Evolutionary conservation across 352 stramenopile species (phyloP), one percentile per base, ranked within the genome.

Genomic region (Globisporangium ultimum): DNA sequence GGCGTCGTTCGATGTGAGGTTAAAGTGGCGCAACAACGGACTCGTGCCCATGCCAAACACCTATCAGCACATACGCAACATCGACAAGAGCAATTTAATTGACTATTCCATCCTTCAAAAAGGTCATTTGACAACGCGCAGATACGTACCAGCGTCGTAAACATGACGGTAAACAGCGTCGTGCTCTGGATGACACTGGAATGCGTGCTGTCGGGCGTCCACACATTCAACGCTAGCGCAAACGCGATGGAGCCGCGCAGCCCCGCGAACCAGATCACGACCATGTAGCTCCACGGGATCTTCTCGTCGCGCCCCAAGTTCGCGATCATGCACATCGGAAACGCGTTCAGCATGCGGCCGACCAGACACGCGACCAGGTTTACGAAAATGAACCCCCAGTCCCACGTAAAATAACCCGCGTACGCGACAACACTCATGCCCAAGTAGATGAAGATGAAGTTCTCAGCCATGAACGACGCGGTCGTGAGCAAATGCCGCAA

Each of bases 181-280:
- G 78, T 88, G 59, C 77, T 88, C 56, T 91, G 79, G 53, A 91
- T 91, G 20, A 91, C 77, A 47, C 76, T 81, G 0, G 74, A 71
- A 50, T 91, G 77, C 20, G 68, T 72, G 48, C 50, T 20, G 74
- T 85, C 40, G n/a, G 74, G 70, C 6, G 80, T 84, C 49, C 68
- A 87, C 8, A 91, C 80, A 49, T 91, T 91, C 18, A 91, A 59
- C 41, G 80, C 82, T 11, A 95, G 80, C 14, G 89, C 88, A 64
- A 97, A 98, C 14, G 91, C 89, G 22, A 98, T 95, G 20, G 93
- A 92, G n/a, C 93, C 93, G 42, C 93, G 86, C 36, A 98, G 71
- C 1, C 93, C 93, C 40, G 88, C 86, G 66, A 97, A 97, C 87
- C 88, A 98, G 56, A 98, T 89, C 11, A 91, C 81, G n/a, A 88